Base-by-base conservation (phyloP, 805 yeast genomes). In the Naumovozyma dairenensis region DNA sequence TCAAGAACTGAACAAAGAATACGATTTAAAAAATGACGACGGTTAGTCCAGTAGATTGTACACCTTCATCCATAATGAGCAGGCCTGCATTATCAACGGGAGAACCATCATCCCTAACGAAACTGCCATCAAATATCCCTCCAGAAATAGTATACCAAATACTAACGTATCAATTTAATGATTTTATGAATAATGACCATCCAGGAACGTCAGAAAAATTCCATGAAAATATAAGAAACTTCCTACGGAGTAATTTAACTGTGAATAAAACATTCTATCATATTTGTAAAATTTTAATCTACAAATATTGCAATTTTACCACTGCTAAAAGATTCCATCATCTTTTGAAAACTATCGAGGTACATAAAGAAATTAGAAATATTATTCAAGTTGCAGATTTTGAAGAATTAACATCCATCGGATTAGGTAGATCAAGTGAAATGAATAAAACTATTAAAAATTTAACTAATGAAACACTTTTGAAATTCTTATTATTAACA, bases 381-480 rank as follows among this genome's bases (percentile, higher is more conserved):
- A 42, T 48, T 24, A 89, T 83, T 15, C 75, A 77, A 45, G 75
- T 78, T 33, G 70, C 87, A 46, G 96, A 86, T 60, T 87, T 86
- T 48, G 81, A 82, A 49, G 89, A 82, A 45, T 80, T 86, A 57
- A 85, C 96, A 1, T 78, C 89, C 0, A 77, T 87, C 31, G 96
- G 96, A 0, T 66, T 86, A 31, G 96, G 96, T 2, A 66, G 96
- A 43, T 81, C 96, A 0, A 84, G 82, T 8, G 71, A 79, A 45
- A 86, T 86, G 94, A 87, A 82, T 59, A 78, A 74, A 56, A 93
- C 82, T 57, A 86, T 86, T 46, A 93, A 86, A 57, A 82, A 83
- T 82, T 84, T 86, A 26, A 86, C 95, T 0, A 66, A 78, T 26
- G 61, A 63, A 18, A 86, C 95, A 2, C 74, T 86, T 16, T 56